phyloP scores from a whole-genome alignment of 2,329 filamentous ascomycete genomes.

The Colletotrichum sp. region DNA sequence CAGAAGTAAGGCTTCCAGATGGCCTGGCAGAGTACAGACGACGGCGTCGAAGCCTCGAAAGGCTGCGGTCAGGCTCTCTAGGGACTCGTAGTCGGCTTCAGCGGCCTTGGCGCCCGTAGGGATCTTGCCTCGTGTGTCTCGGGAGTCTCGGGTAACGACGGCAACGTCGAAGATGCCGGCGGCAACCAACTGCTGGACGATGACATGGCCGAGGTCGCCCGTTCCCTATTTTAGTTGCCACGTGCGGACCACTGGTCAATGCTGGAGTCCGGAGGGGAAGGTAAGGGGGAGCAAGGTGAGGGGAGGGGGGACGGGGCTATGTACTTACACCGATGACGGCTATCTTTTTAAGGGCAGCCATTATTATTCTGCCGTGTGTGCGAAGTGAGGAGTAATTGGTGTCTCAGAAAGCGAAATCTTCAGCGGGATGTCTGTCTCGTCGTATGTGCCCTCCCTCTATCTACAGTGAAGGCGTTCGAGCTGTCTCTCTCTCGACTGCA shows the following conservation, averaged over 20 bases:
- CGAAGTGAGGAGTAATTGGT: background rate
- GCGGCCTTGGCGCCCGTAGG: constrained; percentile 31
- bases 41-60: constrained; percentile 63
- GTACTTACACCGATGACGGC: constrained; percentile 1
- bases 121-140: constrained; percentile 34
- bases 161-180: constrained; percentile 37
- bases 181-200: constrained; percentile 32
- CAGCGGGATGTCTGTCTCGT: background rate
- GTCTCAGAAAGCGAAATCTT: background rate
- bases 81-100: constrained; percentile 37
- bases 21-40: constrained; percentile 49
- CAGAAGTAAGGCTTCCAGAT: constrained; percentile 46
- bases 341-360: background rate
- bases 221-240: constrained; percentile 17
- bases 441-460: background rate
- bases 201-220: constrained; percentile 36
- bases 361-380: background rate
- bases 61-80: constrained; percentile 52
- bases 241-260: background rate
- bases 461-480: background rate
- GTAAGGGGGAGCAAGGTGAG: background rate
- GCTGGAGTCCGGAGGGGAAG: background rate
- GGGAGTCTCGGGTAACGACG: constrained; percentile 42
- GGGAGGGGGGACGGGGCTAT: background rate
- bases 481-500: background rate